Percentiles rank a stretch among this genome's conserved stretches.
These are phyloP conservation scores for Tricharina praecox DNA, from an alignment of 495 filamentous ascomycete genomes.

Conservation along the genomic window DNA sequence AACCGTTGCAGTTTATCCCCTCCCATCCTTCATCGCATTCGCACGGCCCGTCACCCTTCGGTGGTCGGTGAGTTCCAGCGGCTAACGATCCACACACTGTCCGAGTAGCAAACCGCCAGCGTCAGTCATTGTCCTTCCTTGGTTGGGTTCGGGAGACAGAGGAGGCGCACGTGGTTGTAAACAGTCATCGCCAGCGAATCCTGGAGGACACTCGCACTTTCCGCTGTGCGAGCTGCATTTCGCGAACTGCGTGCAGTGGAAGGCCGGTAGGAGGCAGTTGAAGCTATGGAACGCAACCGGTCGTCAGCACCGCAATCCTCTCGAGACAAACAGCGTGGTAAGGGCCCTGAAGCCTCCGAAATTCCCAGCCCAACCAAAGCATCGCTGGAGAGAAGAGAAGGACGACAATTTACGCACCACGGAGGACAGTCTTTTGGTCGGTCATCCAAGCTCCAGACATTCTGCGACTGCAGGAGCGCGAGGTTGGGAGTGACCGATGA, in stretches of 20 bases:
- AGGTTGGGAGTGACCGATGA: slow-evolving; percentile 13
- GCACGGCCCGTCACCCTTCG: slow-evolving; percentile 51
- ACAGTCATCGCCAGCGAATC: slow-evolving; percentile 88
- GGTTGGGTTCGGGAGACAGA: no score
- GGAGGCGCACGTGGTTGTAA: slow-evolving; percentile 45
- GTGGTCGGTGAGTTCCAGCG: slow-evolving; percentile 54
- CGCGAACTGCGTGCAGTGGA: slow-evolving; percentile 76
- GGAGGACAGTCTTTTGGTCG: slow-evolving; percentile 46
- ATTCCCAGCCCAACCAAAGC: no score
- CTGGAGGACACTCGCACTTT: slow-evolving; percentile 77
- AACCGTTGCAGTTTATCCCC: slow-evolving; percentile 88
- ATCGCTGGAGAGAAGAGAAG: no score
- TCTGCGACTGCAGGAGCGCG: slow-evolving; percentile 15
- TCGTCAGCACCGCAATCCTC: slow-evolving; percentile 14
- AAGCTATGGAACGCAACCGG: slow-evolving; percentile 40
- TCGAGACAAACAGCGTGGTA: no score
- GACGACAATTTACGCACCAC: slow-evolving; percentile 33
- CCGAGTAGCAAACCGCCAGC: no score
- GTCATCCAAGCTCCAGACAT: slow-evolving; percentile 26
- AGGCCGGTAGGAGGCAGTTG: slow-evolving; percentile 89
- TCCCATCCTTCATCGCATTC: slow-evolving; percentile 87
- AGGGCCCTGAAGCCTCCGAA: slow-evolving; percentile 2
- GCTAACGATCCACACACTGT: slow-evolving; percentile 80
- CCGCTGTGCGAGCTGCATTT: slow-evolving; percentile 72
- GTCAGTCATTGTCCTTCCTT: no score